Percentiles rank a stretch among this genome's conserved stretches.
phyloP scores from a whole-genome alignment of 768 basidiomycete species.

The Daedaleopsis nitida region DNA sequence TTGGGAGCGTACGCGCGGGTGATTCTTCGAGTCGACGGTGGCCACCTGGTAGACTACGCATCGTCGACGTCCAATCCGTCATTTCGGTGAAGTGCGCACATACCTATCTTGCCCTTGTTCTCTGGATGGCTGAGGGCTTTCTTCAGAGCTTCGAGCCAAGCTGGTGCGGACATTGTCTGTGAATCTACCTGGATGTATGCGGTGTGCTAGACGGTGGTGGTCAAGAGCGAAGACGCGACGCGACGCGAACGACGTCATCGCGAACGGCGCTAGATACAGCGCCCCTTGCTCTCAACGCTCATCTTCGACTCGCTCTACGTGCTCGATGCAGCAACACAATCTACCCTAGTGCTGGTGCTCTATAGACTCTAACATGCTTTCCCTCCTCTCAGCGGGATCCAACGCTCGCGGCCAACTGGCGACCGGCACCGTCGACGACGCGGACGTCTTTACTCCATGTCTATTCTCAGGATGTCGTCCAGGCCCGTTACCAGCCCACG shows the following conservation, averaged over 20 bases:
- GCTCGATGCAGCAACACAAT: too few relatives aligned
- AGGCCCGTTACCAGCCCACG: conserved; percentile 27
- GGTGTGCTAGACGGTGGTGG: not conserved
- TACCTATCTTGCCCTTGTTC: conserved; percentile 28
- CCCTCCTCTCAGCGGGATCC: conserved; percentile 48
- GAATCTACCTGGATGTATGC: too few relatives aligned
- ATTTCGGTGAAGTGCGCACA: not conserved
- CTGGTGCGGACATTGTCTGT: conserved; percentile 23
- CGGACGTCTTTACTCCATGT: conserved; percentile 41
- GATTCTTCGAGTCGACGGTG: conserved; percentile 45
- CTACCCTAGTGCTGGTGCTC: too few relatives aligned
- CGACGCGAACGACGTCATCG: too few relatives aligned
- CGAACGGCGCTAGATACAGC: too few relatives aligned
- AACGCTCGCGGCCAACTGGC: conserved; percentile 53
- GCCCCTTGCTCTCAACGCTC: too few relatives aligned
- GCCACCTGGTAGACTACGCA: conserved; percentile 61
- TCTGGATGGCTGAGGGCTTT: conserved; percentile 27
- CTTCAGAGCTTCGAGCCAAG: conserved; percentile 31
- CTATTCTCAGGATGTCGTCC: conserved; percentile 30
- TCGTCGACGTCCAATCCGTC: not conserved
- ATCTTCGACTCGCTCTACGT: too few relatives aligned
- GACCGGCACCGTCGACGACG: conserved; percentile 40
- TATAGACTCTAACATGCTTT: not conserved
- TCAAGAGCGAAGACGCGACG: not conserved
- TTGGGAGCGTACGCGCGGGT: conserved; percentile 66